Conservation (phyloP, 2,329 filamentous ascomycete genomes). For the Plenodomus tracheiphilus region DNA sequence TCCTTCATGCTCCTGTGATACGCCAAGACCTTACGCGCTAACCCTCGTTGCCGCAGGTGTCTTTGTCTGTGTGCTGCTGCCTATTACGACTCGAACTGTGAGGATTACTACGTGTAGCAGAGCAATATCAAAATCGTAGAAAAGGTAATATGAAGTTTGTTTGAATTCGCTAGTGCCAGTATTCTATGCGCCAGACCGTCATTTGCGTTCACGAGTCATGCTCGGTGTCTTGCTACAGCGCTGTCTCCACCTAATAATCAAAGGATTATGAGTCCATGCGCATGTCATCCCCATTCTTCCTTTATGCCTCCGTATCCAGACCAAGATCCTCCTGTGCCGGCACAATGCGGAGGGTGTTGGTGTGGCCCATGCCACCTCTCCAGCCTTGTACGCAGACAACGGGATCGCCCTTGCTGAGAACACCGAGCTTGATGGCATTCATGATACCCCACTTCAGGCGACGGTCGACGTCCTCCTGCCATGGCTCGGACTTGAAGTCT, state of each 20-base stretch:
- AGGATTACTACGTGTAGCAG: neutral
- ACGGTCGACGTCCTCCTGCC: conserved; percentile 98
- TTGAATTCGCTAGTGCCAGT: conserved; percentile 29
- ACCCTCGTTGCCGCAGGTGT: neutral
- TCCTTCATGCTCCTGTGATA: neutral
- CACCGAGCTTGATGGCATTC: conserved; percentile 80
- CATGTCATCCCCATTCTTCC: conserved; percentile 4
- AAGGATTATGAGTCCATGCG: conserved; percentile 8
- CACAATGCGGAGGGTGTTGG: conserved; percentile 70
- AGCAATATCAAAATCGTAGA: neutral
- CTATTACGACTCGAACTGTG: neutral
- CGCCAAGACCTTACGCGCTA: conserved; percentile 11
- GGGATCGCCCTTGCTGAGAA: conserved; percentile 71
- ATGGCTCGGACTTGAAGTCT: conserved; percentile 88
- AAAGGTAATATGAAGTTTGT: conserved; percentile 7
- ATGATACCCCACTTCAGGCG: conserved; percentile 96
- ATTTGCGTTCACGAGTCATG: conserved; percentile 32
- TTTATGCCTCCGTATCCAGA: conserved; percentile 51
- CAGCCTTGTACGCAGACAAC: conserved; percentile 87
- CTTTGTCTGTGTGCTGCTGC: neutral
- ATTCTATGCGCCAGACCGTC: conserved; percentile 27
- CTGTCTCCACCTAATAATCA: conserved; percentile 21
- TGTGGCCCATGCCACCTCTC: conserved; percentile 90
- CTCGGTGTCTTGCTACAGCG: conserved; percentile 13
- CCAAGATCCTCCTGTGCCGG: conserved; percentile 56